Conservation (phyloP, 768 basidiomycete species). For the Cytidiella melzeri region DNA sequence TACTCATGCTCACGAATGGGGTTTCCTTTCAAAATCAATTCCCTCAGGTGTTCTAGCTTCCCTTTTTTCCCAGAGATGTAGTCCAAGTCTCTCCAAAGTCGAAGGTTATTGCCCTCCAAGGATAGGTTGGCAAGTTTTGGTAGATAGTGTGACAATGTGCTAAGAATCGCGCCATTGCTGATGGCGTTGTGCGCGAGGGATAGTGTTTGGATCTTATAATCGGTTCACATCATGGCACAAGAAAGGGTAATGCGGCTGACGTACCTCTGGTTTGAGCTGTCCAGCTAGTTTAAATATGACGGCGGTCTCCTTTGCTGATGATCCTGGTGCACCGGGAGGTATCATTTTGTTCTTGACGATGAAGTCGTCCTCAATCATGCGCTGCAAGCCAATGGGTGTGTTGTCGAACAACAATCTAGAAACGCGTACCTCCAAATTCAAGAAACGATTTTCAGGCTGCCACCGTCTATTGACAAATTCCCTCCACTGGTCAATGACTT, state of each 20-base stretch:
- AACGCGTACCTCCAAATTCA: constrained; percentile 75
- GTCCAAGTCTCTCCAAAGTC: constrained; percentile 65
- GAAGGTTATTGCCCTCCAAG: constrained; percentile 69
- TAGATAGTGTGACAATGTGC: constrained; percentile 63
- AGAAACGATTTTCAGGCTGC: constrained; percentile 59
- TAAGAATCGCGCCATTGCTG: constrained; percentile 49
- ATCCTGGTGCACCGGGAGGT: constrained; percentile 64
- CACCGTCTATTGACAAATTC: constrained; percentile 70
- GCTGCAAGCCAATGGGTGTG: constrained; percentile 33
- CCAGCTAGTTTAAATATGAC: constrained; percentile 88
- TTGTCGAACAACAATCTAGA: neutral
- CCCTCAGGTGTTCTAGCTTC: constrained; percentile 58
- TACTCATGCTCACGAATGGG: constrained; percentile 63
- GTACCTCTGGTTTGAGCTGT: constrained; percentile 68
- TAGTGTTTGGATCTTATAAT: constrained; percentile 63
- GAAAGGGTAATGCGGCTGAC: constrained; percentile 10
- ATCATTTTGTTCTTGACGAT: constrained; percentile 65
- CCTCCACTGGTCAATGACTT: constrained; percentile 63
- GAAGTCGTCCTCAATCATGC: constrained; percentile 71
- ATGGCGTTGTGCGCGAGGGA: constrained; percentile 82
- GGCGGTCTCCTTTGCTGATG: constrained; percentile 58
- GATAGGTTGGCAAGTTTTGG: constrained; percentile 79
- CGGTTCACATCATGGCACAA: neutral
- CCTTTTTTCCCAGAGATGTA: constrained; percentile 52
- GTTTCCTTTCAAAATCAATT: constrained; percentile 70